Conservation (phyloP, 441 rosid genomes). For the Arabidopsis hybrid region DNA sequence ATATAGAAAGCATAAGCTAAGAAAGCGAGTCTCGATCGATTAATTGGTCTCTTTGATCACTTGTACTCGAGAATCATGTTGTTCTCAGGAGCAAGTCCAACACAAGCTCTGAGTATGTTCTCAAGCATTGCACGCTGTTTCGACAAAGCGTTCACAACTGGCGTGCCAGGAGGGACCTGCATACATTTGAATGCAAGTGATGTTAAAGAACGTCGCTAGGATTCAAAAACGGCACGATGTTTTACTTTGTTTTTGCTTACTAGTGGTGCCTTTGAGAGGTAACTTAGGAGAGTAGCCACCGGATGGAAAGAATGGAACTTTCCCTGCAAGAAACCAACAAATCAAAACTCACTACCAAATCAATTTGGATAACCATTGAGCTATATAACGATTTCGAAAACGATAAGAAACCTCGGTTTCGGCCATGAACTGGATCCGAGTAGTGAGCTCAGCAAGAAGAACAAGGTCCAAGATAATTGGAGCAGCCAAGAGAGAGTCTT, state of each 20-base stretch:
- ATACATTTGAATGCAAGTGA: background rate
- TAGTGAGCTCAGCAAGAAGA: constrained; percentile 91
- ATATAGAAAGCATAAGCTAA: background rate
- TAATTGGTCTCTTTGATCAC: constrained; percentile 49
- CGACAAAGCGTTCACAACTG: constrained; percentile 93
- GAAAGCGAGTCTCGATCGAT: constrained; percentile 7
- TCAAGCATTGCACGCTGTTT: constrained; percentile 98
- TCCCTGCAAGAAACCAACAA: constrained; percentile 53
- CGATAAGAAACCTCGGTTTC: constrained; percentile 74
- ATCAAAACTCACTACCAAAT: background rate
- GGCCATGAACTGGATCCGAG: constrained; percentile 85
- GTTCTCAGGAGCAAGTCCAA: constrained; percentile 94
- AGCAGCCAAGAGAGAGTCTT: constrained; percentile 97
- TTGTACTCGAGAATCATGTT: constrained; percentile 99
- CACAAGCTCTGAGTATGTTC: constrained; percentile 92
- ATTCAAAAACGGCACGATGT: constrained; percentile 28
- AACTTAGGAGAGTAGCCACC: constrained; percentile 94
- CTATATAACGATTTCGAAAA: background rate
- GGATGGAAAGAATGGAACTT: constrained; percentile 98
- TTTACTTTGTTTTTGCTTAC: constrained; percentile 51
- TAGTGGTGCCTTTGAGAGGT: constrained; percentile 96
- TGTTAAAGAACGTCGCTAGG: background rate
- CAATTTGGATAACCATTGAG: background rate
- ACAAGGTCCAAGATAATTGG: constrained; percentile 96
- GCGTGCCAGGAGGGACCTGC: constrained; percentile 96